Conservation (phyloP, 306 rosid genomes). For the Gleditsia sinensis region DNA sequence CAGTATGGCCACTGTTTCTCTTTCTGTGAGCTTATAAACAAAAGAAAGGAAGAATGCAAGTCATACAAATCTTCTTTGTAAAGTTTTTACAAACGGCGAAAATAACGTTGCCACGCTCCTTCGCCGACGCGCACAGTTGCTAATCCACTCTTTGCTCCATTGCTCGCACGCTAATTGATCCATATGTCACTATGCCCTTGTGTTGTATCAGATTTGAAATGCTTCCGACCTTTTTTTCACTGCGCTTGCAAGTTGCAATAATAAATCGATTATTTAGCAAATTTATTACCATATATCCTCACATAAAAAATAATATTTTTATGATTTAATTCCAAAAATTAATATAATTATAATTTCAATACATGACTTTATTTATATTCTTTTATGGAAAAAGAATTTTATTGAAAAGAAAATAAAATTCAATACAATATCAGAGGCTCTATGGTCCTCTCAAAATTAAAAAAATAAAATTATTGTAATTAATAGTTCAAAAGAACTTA, state of each 20-base stretch:
- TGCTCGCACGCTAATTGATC: constrained; percentile 19
- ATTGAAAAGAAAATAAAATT: too few relatives aligned
- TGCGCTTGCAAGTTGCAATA: constrained; percentile 13
- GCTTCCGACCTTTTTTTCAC: constrained; percentile 17
- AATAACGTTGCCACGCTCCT: constrained; percentile 25
- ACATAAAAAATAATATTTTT: neutral
- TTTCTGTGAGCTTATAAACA: constrained; percentile 14
- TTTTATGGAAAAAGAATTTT: too few relatives aligned
- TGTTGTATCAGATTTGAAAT: constrained; percentile 4
- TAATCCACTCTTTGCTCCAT: neutral
- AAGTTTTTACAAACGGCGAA: constrained; percentile 1
- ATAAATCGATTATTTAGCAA: neutral
- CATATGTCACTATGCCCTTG: neutral
- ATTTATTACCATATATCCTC: constrained; percentile 11
- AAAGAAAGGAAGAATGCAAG: constrained; percentile 31
- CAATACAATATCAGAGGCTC: too few relatives aligned
- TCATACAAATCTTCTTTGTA: constrained; percentile 40
- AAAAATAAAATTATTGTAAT: too few relatives aligned
- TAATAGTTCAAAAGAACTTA: too few relatives aligned
- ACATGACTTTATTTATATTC: too few relatives aligned
- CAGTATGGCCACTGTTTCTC: constrained; percentile 6
- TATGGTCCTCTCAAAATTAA: too few relatives aligned
- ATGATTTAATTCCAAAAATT: too few relatives aligned
- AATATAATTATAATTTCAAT: too few relatives aligned
- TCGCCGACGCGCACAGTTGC: constrained; percentile 24